These are phyloP conservation scores for Chaetomidium leptoderma DNA, from an alignment of 495 filamentous ascomycete species.

Conservation along the genomic window DNA sequence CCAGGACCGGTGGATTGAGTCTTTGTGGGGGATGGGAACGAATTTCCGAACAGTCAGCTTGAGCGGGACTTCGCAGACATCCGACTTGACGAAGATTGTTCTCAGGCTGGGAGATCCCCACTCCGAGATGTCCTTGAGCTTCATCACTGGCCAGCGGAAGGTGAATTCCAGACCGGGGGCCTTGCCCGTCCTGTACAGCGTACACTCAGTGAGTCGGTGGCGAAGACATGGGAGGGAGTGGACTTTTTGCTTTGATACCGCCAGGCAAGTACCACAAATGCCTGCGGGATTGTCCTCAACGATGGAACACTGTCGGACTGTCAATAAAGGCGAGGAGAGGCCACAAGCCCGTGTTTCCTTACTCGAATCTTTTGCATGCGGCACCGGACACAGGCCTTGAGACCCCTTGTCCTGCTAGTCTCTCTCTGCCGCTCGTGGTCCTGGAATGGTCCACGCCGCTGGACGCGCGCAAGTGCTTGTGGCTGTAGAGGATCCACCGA, in stretches of 20 bases:
- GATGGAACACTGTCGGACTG: conserved; percentile 10
- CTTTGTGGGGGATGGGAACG: conserved; percentile 16
- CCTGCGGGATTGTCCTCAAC: conserved; percentile 18
- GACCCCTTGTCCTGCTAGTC: conserved; percentile 18
- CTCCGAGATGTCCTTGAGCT: conserved; percentile 21
- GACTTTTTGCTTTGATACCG: conserved; percentile 13
- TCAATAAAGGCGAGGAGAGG: background rate
- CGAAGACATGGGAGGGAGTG: conserved; percentile 24
- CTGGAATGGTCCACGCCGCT: conserved; percentile 10
- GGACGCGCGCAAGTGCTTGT: background rate
- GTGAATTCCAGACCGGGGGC: conserved; percentile 22
- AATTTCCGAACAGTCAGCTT: conserved; percentile 23
- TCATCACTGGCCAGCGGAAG: conserved; percentile 25
- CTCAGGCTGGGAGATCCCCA: conserved; percentile 17
- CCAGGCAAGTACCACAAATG: conserved; percentile 23
- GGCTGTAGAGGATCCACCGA: background rate
- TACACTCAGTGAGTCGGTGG: conserved; percentile 20
- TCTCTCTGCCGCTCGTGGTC: conserved; percentile 12
- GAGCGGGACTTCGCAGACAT: conserved; percentile 21
- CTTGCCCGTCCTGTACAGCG: conserved; percentile 17
- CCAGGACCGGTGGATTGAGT: conserved; percentile 22
- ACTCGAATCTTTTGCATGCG: conserved; percentile 27
- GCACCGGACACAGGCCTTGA: conserved; percentile 23
- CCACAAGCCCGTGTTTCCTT: background rate
- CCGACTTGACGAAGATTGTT: conserved; percentile 20